phyloP scores from a whole-genome alignment of 2,329 filamentous ascomycete species.

The Talaromyces sp. region DNA sequence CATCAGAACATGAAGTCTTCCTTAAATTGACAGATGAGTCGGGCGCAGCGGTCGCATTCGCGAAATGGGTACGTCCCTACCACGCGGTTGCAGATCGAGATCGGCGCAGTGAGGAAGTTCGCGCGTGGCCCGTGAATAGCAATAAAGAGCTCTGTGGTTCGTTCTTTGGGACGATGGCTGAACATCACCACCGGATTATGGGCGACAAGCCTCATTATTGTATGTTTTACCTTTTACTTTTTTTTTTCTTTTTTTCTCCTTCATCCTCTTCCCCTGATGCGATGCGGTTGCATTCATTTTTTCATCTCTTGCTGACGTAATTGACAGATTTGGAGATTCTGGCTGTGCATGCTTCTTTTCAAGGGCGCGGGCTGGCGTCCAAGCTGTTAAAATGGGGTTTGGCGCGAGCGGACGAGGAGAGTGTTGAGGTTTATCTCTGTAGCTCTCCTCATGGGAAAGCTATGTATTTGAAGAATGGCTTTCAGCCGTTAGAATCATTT shows the following conservation, averaged over 20 bases:
- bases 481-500: slow-evolving; percentile 27
- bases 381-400: slow-evolving; percentile 41
- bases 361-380: slow-evolving; percentile 27
- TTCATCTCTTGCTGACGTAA: slow-evolving; percentile 4
- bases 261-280: background rate
- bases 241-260: background rate
- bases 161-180: slow-evolving; percentile 26
- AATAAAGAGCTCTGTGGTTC: slow-evolving; percentile 22
- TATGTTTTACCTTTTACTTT: slow-evolving; percentile 15
- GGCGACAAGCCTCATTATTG: slow-evolving; percentile 26
- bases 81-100: slow-evolving; percentile 7
- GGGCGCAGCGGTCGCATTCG: slow-evolving; percentile 23
- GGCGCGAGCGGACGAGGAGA: slow-evolving; percentile 37
- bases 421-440: slow-evolving; percentile 40
- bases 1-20: slow-evolving; percentile 11
- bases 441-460: slow-evolving; percentile 37
- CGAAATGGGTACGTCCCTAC: slow-evolving; percentile 28
- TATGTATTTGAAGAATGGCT: slow-evolving; percentile 45
- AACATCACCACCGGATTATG: slow-evolving; percentile 21
- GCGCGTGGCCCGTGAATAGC: slow-evolving; percentile 18
- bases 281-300: background rate
- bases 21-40: slow-evolving; percentile 16
- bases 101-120: slow-evolving; percentile 4
- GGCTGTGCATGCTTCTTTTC: slow-evolving; percentile 26
- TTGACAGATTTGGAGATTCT: slow-evolving; percentile 28